These are phyloP conservation scores for Podosphaera xanthii DNA, from an alignment of 2,329 filamentous ascomycete genomes.

Conservation along the genomic window DNA sequence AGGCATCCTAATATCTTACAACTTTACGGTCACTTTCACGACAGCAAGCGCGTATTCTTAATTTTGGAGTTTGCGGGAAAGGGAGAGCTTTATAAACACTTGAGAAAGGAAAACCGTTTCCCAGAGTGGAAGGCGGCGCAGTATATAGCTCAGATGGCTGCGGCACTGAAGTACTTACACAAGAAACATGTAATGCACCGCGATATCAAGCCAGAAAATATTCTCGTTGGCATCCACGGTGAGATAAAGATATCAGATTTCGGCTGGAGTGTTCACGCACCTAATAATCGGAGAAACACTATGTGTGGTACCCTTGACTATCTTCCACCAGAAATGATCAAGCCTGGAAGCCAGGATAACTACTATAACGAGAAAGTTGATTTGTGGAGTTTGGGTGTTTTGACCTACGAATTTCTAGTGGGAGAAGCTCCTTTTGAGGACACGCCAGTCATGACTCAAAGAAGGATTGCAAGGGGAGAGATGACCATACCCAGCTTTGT, in stretches of 20 bases:
- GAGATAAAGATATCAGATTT: conserved; percentile 99
- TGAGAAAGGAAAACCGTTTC: conserved; percentile 43
- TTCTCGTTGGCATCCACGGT: conserved; percentile 82
- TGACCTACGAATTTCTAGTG: conserved; percentile 90
- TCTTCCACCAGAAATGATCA: conserved; percentile 93
- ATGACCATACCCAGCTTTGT: conserved; percentile 86
- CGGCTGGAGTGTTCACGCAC: conserved; percentile 93
- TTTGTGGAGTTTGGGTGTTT: conserved; percentile 80
- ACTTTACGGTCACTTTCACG: conserved; percentile 51
- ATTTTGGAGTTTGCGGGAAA: conserved; percentile 52
- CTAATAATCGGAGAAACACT: conserved; percentile 78
- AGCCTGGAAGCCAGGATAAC: conserved; percentile 56
- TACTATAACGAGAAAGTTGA: conserved; percentile 92
- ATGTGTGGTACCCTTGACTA: conserved; percentile 97
- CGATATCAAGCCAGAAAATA: conserved; percentile 96
- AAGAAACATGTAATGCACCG: conserved; percentile 95
- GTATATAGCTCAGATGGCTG: conserved; percentile 59
- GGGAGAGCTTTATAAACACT: conserved; percentile 51
- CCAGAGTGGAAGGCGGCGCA: conserved; percentile 50
- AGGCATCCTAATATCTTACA: conserved; percentile 49
- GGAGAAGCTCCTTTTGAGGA: conserved; percentile 96
- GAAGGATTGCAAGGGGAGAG: conserved; percentile 68
- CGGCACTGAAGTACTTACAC: conserved; percentile 71
- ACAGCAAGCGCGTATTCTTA: conserved; percentile 49
- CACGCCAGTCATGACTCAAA: conserved; percentile 79